These are phyloP conservation scores for Kwoniella pini DNA, from an alignment of 768 basidiomycete species.

Conservation along the genomic window DNA sequence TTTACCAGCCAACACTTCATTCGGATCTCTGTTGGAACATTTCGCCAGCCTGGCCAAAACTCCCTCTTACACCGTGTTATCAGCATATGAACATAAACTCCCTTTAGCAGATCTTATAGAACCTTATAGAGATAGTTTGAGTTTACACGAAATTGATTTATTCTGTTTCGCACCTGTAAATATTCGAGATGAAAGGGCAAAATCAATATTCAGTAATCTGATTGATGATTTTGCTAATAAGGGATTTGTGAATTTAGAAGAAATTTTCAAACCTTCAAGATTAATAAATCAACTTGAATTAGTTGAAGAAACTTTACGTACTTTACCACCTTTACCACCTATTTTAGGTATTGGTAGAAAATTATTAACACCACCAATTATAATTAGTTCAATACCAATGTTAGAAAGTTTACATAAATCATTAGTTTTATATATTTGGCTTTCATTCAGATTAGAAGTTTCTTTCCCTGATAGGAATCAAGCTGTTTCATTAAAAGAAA, in stretches of 20 bases:
- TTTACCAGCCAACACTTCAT: slow-evolving; percentile 51
- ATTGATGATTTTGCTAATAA: slow-evolving; percentile 57
- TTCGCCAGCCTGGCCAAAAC: slow-evolving; percentile 45
- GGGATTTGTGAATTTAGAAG: slow-evolving; percentile 58
- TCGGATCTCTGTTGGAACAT: slow-evolving; percentile 53
- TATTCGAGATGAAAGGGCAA: slow-evolving; percentile 47
- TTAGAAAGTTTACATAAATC: slow-evolving; percentile 78
- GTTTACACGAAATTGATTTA: slow-evolving; percentile 50
- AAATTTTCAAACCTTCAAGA: slow-evolving; percentile 54
- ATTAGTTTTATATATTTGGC: slow-evolving; percentile 80
- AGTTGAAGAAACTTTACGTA: slow-evolving; percentile 56
- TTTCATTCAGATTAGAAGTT: slow-evolving; percentile 68
- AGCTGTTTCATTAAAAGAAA: slow-evolving; percentile 62
- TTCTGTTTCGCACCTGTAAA: slow-evolving; percentile 55
- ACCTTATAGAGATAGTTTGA: slow-evolving; percentile 40
- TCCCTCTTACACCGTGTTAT: slow-evolving; percentile 45
- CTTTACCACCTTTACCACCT: slow-evolving; percentile 38
- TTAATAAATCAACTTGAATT: slow-evolving; percentile 58
- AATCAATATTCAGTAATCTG: slow-evolving; percentile 52
- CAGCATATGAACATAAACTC: slow-evolving; percentile 25
- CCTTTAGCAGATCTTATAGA: slow-evolving; percentile 50
- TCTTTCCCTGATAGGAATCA: slow-evolving; percentile 64
- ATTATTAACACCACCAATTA: slow-evolving; percentile 27
- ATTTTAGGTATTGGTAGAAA: slow-evolving; percentile 18
- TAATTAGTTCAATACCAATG: slow-evolving; percentile 42